A percentile compares a stretch with the other conserved stretches of the same genome.
phyloP scores from a whole-genome alignment of 1,284 basidiomycete species.

The Pascua guehoae region DNA sequence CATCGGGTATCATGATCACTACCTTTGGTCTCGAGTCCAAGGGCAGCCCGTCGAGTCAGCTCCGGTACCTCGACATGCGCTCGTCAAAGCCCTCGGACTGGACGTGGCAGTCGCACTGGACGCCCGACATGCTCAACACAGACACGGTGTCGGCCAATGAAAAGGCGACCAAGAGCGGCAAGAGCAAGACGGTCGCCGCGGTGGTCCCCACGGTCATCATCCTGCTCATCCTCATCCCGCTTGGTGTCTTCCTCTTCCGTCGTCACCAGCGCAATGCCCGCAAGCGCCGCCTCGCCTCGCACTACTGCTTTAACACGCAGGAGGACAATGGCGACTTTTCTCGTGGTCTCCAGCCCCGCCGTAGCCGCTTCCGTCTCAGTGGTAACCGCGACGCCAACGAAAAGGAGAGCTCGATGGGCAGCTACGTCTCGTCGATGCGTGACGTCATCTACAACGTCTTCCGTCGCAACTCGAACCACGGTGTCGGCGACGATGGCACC shows the following conservation, averaged over 20 bases:
- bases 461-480: constrained; percentile 15
- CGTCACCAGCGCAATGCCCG: constrained; percentile 38
- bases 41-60: constrained; percentile 31
- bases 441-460: constrained; percentile 21
- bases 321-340: constrained; percentile 38
- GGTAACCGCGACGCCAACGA: constrained; percentile 39
- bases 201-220: constrained; percentile 40
- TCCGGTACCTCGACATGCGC: constrained; percentile 47
- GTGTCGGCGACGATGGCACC: constrained; percentile 21
- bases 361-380: constrained; percentile 32
- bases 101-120: constrained; percentile 46
- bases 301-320: constrained; percentile 46
- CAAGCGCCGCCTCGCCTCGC: constrained; percentile 44
- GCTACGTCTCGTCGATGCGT: constrained; percentile 24
- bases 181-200: constrained; percentile 33
- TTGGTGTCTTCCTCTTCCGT: constrained; percentile 37
- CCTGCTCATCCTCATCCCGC: constrained; percentile 30
- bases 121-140: constrained; percentile 29
- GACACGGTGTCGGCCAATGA: constrained; percentile 8
- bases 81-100: constrained; percentile 29
- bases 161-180: constrained; percentile 8
- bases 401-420: constrained; percentile 23
- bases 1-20: constrained; percentile 48
- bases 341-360: constrained; percentile 12
- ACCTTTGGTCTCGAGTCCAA: constrained; percentile 41